Evolutionary conservation across 257 asterid genomes (phyloP).

Genomic region (Plantago major): DNA sequence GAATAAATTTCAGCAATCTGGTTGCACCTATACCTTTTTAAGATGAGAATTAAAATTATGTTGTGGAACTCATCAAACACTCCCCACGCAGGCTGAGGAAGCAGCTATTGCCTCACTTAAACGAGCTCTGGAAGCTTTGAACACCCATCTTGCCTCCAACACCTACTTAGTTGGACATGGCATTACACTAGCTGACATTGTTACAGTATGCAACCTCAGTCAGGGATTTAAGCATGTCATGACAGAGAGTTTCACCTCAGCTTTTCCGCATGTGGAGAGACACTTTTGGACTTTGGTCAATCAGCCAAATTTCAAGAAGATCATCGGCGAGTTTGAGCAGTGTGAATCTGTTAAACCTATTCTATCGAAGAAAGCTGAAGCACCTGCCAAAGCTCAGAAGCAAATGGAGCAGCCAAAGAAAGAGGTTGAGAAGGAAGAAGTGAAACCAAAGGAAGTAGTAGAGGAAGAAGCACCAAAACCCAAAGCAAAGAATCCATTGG

Average conservation of each 20-base stretch:
- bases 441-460: constrained; percentile 38
- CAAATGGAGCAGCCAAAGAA: constrained; percentile 57
- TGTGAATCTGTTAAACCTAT: not conserved
- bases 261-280: constrained; percentile 79
- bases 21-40: too few relatives aligned
- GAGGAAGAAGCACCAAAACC: constrained; percentile 84
- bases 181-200: constrained; percentile 68
- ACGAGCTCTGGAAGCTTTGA: not conserved
- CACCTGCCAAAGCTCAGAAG: constrained; percentile 24
- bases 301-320: constrained; percentile 53
- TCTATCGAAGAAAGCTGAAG: constrained; percentile 47
- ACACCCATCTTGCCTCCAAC: too few relatives aligned
- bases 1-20: too few relatives aligned
- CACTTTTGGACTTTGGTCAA: constrained; percentile 77
- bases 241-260: constrained; percentile 30
- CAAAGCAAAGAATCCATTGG: constrained; percentile 87
- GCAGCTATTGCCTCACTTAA: too few relatives aligned
- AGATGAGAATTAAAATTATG: too few relatives aligned
- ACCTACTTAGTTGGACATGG: constrained; percentile 76
- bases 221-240: constrained; percentile 31
- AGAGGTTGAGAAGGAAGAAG: constrained; percentile 43
- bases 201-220: constrained; percentile 52
- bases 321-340: too few relatives aligned
- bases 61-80: too few relatives aligned
- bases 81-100: too few relatives aligned